phyloP scores from a whole-genome alignment of 2,329 filamentous ascomycete species.

The Ilyonectria robusta region DNA sequence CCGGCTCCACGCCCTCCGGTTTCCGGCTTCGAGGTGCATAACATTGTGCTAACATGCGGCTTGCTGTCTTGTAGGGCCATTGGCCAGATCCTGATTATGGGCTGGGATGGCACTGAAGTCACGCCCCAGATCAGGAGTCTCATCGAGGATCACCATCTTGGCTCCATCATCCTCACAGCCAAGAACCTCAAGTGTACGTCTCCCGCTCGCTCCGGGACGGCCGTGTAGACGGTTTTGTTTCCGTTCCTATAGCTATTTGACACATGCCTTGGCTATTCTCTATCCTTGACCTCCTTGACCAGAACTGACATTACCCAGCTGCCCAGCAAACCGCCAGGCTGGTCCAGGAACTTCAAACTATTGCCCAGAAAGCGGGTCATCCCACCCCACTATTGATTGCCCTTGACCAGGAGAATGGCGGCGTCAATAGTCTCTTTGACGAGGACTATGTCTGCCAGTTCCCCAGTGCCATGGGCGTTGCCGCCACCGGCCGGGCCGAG shows the following conservation, averaged over 20 bases:
- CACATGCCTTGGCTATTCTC: constrained; percentile 5
- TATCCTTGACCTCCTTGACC: constrained; percentile 32
- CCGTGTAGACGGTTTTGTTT: constrained; percentile 11
- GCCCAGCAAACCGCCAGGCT: constrained; percentile 90
- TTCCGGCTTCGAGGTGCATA: background rate
- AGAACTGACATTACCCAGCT: constrained; percentile 68
- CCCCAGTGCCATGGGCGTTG: constrained; percentile 95
- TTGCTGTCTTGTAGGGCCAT: constrained; percentile 68
- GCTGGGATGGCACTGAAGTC: constrained; percentile 87
- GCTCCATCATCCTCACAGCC: constrained; percentile 86
- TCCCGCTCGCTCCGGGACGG: constrained; percentile 2
- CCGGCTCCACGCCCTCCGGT: constrained; percentile 23
- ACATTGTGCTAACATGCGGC: constrained; percentile 45
- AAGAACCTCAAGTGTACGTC: constrained; percentile 86
- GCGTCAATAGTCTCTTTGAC: constrained; percentile 96
- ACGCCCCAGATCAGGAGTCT: constrained; percentile 86
- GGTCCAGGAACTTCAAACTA: constrained; percentile 92
- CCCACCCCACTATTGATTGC: constrained; percentile 91
- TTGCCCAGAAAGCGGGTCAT: constrained; percentile 91
- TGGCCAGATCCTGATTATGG: constrained; percentile 86
- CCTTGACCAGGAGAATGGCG: constrained; percentile 97
- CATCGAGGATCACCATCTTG: constrained; percentile 88
- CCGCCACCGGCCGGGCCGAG: constrained; percentile 89
- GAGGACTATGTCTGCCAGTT: constrained; percentile 97
- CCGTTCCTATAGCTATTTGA: background rate